Evolutionary conservation across 2,329 filamentous ascomycete genomes (phyloP).

Genomic region (Colletotrichum melonis): DNA sequence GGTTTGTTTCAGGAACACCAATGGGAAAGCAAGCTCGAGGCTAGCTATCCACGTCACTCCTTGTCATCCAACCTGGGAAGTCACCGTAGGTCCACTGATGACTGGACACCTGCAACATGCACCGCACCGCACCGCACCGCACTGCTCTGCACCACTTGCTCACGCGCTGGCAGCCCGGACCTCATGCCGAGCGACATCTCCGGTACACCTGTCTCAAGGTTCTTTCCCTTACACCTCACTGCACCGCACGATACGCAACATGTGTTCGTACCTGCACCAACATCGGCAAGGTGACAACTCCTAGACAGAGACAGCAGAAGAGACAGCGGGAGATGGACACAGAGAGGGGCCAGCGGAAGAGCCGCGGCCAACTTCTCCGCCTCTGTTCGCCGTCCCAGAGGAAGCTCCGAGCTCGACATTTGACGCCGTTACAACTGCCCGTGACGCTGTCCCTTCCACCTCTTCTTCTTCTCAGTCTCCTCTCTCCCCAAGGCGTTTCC

Average conservation of each 20-base stretch:
- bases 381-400: not conserved
- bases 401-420: conserved; percentile 8
- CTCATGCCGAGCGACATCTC: not conserved
- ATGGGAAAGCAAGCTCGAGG: conserved; percentile 33
- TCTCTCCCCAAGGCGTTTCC: not conserved
- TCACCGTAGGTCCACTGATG: not conserved
- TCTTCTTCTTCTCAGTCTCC: not conserved
- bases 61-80: not conserved
- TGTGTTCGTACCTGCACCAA: not conserved
- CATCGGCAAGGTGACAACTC: not conserved
- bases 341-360: not conserved
- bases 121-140: not conserved
- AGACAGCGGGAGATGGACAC: not conserved
- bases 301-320: not conserved
- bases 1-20: conserved; percentile 37
- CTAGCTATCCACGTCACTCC: conserved; percentile 31
- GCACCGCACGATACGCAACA: too few species aligned
- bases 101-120: not conserved
- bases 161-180: not conserved
- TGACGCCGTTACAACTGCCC: conserved; percentile 13
- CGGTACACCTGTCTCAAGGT: too few species aligned
- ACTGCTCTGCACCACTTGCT: not conserved
- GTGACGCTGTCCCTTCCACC: not conserved
- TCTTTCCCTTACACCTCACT: too few species aligned
- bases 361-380: not conserved